Conservation (phyloP, 2,329 filamentous ascomycete species). For the Leptographium galeiforme region DNA sequence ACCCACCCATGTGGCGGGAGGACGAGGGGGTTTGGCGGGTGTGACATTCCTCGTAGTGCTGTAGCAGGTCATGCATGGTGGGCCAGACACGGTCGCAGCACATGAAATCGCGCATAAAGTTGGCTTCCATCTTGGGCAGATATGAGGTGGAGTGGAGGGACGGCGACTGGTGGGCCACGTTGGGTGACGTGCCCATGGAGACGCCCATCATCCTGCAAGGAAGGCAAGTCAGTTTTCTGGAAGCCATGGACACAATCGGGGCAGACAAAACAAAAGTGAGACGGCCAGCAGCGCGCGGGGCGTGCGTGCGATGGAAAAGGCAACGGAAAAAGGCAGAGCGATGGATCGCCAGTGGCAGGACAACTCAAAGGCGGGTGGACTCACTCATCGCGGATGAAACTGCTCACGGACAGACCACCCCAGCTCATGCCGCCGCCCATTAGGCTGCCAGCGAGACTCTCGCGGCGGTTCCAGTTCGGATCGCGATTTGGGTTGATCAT, state of each 20-base stretch:
- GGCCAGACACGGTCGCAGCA: constrained; percentile 86
- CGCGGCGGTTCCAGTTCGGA: constrained; percentile 43
- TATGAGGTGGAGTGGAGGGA: constrained; percentile 96
- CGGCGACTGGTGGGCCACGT: constrained; percentile 68
- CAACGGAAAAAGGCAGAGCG: neutral
- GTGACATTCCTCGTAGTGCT: constrained; percentile 94
- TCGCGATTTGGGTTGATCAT: constrained; percentile 52
- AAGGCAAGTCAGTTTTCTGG: constrained; percentile 16
- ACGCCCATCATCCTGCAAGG: constrained; percentile 67
- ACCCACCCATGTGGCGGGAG: constrained; percentile 14
- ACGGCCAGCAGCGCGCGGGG: neutral
- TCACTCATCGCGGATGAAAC: constrained; percentile 94
- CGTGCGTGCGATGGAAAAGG: neutral
- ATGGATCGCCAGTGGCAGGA: too few species aligned
- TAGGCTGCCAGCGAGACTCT: constrained; percentile 49
- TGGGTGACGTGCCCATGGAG: constrained; percentile 69
- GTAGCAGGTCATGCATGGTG: constrained; percentile 84
- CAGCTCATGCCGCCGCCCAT: constrained; percentile 88
- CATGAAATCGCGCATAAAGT: constrained; percentile 94
- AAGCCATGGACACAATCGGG: neutral
- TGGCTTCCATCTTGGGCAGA: constrained; percentile 87
- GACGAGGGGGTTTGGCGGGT: constrained; percentile 48
- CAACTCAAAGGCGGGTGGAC: too few species aligned
- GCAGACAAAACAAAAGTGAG: neutral
- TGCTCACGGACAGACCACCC: constrained; percentile 91